Evolutionary conservation across 257 asterid genomes (phyloP).

Genomic region (Capsicum baccatum): DNA sequence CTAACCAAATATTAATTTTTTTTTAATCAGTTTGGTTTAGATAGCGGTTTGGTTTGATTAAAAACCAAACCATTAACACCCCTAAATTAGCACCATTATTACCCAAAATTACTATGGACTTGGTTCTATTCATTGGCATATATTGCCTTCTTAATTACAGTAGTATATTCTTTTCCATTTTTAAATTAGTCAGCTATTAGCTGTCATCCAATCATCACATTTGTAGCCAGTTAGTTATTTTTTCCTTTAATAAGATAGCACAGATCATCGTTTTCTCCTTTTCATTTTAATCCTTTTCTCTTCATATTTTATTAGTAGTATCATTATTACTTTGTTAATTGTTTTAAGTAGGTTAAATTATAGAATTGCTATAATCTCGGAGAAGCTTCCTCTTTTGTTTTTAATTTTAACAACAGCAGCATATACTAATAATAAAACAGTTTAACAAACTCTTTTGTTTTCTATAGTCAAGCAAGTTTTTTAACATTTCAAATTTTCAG

Average conservation of each 20-base stretch:
- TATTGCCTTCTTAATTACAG: background rate
- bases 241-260: too few relatives aligned
- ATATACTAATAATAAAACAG: background rate
- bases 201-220: background rate
- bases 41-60: too few relatives aligned
- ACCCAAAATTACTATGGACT: too few relatives aligned
- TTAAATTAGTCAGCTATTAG: background rate
- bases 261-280: too few relatives aligned
- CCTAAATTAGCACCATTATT: too few relatives aligned
- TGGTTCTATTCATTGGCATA: too few relatives aligned
- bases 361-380: background rate
- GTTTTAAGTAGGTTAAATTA: background rate
- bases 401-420: background rate
- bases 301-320: background rate
- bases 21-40: too few relatives aligned
- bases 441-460: background rate
- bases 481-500: background rate
- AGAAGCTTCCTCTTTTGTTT: background rate
- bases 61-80: too few relatives aligned
- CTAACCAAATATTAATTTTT: too few relatives aligned
- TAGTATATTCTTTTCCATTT: background rate
- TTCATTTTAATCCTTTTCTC: background rate
- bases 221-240: too few relatives aligned
- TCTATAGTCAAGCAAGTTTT: background rate
- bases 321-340: background rate